Base-by-base conservation (phyloP, 352 stramenopile genomes). In the Globisporangium barbulae region DNA sequence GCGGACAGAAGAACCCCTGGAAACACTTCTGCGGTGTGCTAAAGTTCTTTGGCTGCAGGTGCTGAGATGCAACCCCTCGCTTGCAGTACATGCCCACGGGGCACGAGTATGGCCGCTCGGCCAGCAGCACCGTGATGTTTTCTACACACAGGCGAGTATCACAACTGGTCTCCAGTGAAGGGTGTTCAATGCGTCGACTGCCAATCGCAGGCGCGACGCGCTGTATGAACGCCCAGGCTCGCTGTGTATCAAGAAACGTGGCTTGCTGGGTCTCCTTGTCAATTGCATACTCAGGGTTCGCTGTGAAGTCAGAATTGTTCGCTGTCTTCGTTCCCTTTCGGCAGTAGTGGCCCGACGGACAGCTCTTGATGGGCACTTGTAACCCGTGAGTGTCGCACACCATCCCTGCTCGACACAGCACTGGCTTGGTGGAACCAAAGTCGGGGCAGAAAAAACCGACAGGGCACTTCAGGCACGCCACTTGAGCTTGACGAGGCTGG, bases 1-100 rank as follows among this genome's bases (percentile, higher is more conserved):
- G 79, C 0, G 97, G 93, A 75, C 97, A 99, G 68, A 99, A 99
- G 70, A 98, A 98, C 0, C 97, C 97, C 42, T 87, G 70, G 63
- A 98, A 98, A 59, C 97, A 99, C 47, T 75, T 82, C 64, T 99
- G 97, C 42, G 97, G 97, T 8, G 93, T 94, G 54, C 81, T 94
- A 69, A 96, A 99, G 71, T 99, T 98, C 33, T 78, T 88, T 22
- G 85, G 55, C 12, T 82, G 48, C 28, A 85, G 33, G 33, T 89
- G 69, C 39, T 83, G 75, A 6, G 68, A 78, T 5, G 83, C 72
- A 33, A 97, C 93, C 13, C 97, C 97, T 35, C 87, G 78, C 8
- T 83, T 75, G 73, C 97, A 99, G 67, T 96, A 99, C 22, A 75
- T 89, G 9, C 96, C 97, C 17, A 98, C 71, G 0, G 94, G 94